phyloP scores from a whole-genome alignment of 2,329 filamentous ascomycete species.

The Sarocladium kiliense region DNA sequence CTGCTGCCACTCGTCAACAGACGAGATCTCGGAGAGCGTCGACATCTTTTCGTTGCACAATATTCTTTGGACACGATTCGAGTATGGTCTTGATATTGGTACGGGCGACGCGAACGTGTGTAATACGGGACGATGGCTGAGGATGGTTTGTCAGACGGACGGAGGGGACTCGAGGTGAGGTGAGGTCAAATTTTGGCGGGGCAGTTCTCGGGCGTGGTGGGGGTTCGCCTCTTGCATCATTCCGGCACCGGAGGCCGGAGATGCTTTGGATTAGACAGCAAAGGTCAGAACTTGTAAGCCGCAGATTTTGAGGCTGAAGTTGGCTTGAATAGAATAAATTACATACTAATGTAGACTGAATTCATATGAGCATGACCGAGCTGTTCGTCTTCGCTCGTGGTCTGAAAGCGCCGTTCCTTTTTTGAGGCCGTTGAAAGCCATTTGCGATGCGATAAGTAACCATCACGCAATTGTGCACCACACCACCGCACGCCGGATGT shows the following conservation, averaged over 20 bases:
- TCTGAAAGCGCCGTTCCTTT: neutral
- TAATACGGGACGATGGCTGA: too few species aligned
- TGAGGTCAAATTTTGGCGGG: slow-evolving; percentile 10
- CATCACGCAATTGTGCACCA: neutral
- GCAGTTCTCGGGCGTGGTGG: neutral
- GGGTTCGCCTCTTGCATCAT: slow-evolving; percentile 9
- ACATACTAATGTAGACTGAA: neutral
- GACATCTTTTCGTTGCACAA: slow-evolving; percentile 50
- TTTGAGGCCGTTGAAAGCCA: neutral
- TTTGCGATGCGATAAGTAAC: neutral
- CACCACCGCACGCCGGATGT: too few species aligned
- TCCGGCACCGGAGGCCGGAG: slow-evolving; percentile 8
- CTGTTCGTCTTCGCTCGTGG: neutral
- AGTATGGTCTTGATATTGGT: neutral
- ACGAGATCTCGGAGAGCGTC: slow-evolving; percentile 70
- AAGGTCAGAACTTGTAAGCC: neutral
- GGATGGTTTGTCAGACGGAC: neutral
- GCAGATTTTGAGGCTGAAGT: neutral
- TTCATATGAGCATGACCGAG: neutral
- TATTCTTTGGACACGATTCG: neutral
- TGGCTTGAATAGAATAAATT: neutral
- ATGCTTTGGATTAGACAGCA: slow-evolving; percentile 4
- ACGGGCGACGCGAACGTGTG: too few species aligned
- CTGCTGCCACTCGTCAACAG: slow-evolving; percentile 66
- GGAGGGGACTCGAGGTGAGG: neutral